Evolutionary conservation across 2,329 filamentous ascomycete genomes (phyloP), one percentile per base, ranked within the genome.

Genomic region (Cercospora sojina): DNA sequence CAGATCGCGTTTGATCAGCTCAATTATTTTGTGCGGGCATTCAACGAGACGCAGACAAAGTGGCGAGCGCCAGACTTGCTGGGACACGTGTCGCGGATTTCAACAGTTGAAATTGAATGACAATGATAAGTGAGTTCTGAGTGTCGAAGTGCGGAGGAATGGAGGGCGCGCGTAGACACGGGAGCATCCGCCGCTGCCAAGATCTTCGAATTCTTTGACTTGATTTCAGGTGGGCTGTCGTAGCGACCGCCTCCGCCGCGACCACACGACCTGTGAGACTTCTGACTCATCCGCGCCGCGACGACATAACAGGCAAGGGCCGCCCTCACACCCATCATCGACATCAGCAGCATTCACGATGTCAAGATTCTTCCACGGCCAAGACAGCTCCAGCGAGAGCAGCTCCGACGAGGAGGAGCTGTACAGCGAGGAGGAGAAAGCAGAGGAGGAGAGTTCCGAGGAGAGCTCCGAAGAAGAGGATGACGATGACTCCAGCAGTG

Each of bases 281-380:
- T 20, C 60, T 63, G 60, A 63, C 60, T 63, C 60, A 63, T 35
- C 25, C 32, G n/a, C 60, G 59, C 41, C 43, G 29, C 62, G 53
- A 64, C 64, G 13, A 59, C 12, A 32, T 47, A 29, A 29, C 13
- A 66, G 66, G 68, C 68, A 67, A 57, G 66, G 58, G 69, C 69
- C 65, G 64, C 56, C 59, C 64, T 32, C 51, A 64, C 23, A 31
- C 29, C 32, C 27, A 5, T 47, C 56, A 9, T 47, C 51, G 55
- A 23, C 49, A 68, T 65, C 49, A 64, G 25, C 41, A 35, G 35
- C 65, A 41, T 23, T 62, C 65, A 69, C 49, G 64, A 71, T 69
- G 67, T 98, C 95, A 87, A 91, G 93, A 84, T 99, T 98, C 83
- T 98, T 98, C 87, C 91, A 92, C 82, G 91, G 91, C 80, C 91